Evolutionary conservation across 2,329 filamentous ascomycete genomes (phyloP).

Genomic region (Helotiales sp.): DNA sequence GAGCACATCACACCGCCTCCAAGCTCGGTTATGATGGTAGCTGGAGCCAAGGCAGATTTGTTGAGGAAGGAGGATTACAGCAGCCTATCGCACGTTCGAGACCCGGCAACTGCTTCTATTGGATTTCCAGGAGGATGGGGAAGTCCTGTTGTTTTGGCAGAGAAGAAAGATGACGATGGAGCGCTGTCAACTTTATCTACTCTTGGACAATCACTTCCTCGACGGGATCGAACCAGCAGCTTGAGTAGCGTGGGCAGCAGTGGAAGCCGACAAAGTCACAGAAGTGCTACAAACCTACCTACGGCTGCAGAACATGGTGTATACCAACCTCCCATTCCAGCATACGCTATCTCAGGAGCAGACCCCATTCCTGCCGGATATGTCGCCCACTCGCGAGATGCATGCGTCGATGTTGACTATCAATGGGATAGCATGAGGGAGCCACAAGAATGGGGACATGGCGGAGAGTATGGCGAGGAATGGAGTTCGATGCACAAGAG

Average conservation of each 20-base stretch:
- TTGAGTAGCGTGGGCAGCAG: constrained; percentile 41
- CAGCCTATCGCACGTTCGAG: constrained; percentile 41
- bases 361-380: constrained; percentile 87
- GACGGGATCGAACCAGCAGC: constrained; percentile 43
- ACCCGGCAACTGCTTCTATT: constrained; percentile 43
- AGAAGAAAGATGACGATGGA: constrained; percentile 38
- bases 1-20: constrained; percentile 91
- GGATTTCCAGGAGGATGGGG: constrained; percentile 47
- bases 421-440: constrained; percentile 92
- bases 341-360: constrained; percentile 80
- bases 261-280: constrained; percentile 34
- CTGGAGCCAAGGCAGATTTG: constrained; percentile 85
- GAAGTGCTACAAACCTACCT: constrained; percentile 17
- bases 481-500: constrained; percentile 95
- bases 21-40: constrained; percentile 83
- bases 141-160: constrained; percentile 38
- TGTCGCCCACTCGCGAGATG: constrained; percentile 86
- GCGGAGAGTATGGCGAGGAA: constrained; percentile 87
- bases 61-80: constrained; percentile 75
- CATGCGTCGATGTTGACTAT: constrained; percentile 86
- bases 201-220: constrained; percentile 37
- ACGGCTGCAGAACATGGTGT: constrained; percentile 41
- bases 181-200: constrained; percentile 36
- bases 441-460: constrained; percentile 82
- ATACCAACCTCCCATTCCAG: constrained; percentile 79